These are phyloP conservation scores for Pilaira anomala DNA, from an alignment of 192 early-diverging fungal species.

Conservation along the genomic window DNA sequence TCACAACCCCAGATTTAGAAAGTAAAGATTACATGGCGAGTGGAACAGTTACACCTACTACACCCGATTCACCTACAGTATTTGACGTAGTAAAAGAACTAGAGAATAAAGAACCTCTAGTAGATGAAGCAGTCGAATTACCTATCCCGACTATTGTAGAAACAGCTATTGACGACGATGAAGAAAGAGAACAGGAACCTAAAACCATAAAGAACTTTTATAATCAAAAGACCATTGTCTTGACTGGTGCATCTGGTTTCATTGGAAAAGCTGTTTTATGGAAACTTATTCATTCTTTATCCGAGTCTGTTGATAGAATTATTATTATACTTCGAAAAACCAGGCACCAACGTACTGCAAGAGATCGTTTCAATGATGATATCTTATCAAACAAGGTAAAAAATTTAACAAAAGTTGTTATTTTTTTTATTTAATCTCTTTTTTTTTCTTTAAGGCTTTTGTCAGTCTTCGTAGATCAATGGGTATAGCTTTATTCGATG, in stretches of 20 bases:
- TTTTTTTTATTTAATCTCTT: neutral
- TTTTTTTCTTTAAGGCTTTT: conserved; percentile 32
- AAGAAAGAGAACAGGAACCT: neutral
- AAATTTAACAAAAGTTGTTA: neutral
- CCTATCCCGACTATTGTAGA: neutral
- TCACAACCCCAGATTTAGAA: conserved; percentile 34
- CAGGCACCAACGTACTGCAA: conserved; percentile 20
- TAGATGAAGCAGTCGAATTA: neutral
- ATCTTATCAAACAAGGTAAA: conserved; percentile 34
- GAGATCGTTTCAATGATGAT: conserved; percentile 34
- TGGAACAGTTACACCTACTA: conserved; percentile 7
- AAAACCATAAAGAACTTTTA: conserved; percentile 23
- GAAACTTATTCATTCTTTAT: conserved; percentile 42
- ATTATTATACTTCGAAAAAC: conserved; percentile 18
- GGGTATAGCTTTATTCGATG: conserved; percentile 34
- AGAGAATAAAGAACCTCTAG: conserved; percentile 16
- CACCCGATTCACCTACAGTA: conserved; percentile 30
- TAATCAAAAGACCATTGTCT: conserved; percentile 37
- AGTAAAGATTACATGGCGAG: conserved; percentile 27
- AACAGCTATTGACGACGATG: neutral
- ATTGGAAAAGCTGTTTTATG: conserved; percentile 52
- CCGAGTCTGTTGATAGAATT: conserved; percentile 35
- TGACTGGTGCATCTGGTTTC: conserved; percentile 54
- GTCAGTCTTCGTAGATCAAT: conserved; percentile 35
- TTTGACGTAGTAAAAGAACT: conserved; percentile 37